Conservation (phyloP, 352 stramenopile species). For the Globisporangium uncinulatum region DNA sequence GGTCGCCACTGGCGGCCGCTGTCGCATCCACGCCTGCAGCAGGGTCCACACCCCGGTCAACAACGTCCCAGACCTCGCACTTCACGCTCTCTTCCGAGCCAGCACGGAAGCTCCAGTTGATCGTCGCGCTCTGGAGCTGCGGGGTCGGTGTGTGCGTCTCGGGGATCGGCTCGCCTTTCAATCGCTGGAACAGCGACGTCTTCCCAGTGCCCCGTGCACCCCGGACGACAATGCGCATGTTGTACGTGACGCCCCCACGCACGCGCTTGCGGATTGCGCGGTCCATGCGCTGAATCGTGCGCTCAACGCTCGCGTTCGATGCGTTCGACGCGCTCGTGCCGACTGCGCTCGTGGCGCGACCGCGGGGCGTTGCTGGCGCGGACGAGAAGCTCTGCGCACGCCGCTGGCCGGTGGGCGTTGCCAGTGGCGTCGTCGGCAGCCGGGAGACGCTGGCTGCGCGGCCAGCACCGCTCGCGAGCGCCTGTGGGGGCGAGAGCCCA, state of each 20-base stretch:
- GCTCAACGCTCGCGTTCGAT: constrained; percentile 27
- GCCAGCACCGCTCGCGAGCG: background rate
- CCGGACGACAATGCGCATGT: constrained; percentile 89
- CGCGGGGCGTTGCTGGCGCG: constrained; percentile 8
- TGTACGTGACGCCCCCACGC: constrained; percentile 83
- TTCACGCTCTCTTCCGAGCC: constrained; percentile 80
- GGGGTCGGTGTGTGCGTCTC: constrained; percentile 63
- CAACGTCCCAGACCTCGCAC: constrained; percentile 91
- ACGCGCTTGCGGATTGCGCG: constrained; percentile 74
- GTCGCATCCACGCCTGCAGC: constrained; percentile 2
- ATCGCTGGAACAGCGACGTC: constrained; percentile 79
- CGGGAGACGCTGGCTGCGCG: background rate
- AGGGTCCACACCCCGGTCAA: constrained; percentile 65
- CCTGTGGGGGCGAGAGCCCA: constrained; percentile 14
- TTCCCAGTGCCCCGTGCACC: constrained; percentile 85
- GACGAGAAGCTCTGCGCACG: constrained; percentile 43
- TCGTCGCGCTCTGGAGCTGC: constrained; percentile 84
- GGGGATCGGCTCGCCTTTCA: constrained; percentile 77
- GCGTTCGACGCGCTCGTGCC: background rate
- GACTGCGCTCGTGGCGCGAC: background rate
- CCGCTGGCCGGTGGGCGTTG: constrained; percentile 17
- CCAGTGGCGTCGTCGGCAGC: constrained; percentile 18
- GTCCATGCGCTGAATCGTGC: constrained; percentile 79
- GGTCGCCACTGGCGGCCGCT: background rate
- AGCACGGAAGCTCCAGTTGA: constrained; percentile 76